Evolutionary conservation across 495 filamentous ascomycete species (phyloP).

Genomic region (Lophium mytilinum): DNA sequence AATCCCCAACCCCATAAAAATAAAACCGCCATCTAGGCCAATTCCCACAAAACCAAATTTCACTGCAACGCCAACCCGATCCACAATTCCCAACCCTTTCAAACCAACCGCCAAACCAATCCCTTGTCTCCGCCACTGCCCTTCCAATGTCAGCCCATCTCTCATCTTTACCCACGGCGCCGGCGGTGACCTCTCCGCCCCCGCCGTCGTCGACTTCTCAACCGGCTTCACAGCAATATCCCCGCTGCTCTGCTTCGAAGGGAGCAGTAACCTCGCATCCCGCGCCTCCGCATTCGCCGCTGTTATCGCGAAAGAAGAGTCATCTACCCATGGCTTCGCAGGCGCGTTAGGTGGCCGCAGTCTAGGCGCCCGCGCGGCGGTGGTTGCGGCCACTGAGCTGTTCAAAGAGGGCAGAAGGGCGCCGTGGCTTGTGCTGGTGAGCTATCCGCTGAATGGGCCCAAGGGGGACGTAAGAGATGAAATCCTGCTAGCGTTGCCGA

Average conservation of each 20-base stretch:
- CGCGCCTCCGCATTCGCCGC: slow-evolving; percentile 29
- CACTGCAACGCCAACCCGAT: neutral
- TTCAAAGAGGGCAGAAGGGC: neutral
- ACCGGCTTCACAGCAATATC: slow-evolving; percentile 23
- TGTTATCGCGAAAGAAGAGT: slow-evolving; percentile 15
- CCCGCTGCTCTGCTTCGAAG: slow-evolving; percentile 33
- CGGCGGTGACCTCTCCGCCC: slow-evolving; percentile 29
- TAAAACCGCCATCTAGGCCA: no score
- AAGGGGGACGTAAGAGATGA: slow-evolving; percentile 30
- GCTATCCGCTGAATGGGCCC: slow-evolving; percentile 31
- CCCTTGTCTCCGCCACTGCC: slow-evolving; percentile 2
- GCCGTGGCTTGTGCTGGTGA: slow-evolving; percentile 30
- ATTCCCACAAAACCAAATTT: neutral
- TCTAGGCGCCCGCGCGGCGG: slow-evolving; percentile 38
- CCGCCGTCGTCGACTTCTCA: slow-evolving; percentile 30
- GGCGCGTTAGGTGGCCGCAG: slow-evolving; percentile 31
- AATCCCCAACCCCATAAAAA: no score
- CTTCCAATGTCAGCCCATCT: neutral
- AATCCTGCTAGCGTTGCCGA: slow-evolving; percentile 29
- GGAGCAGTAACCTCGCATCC: slow-evolving; percentile 33
- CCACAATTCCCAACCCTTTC: neutral
- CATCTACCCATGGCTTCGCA: neutral
- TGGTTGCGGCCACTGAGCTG: slow-evolving; percentile 27
- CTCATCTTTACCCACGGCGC: slow-evolving; percentile 40
- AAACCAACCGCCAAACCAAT: slow-evolving; percentile 1